phyloP scores from a whole-genome alignment of 2,329 filamentous ascomycete species.

The Aaosphaeria pasadenensis region DNA sequence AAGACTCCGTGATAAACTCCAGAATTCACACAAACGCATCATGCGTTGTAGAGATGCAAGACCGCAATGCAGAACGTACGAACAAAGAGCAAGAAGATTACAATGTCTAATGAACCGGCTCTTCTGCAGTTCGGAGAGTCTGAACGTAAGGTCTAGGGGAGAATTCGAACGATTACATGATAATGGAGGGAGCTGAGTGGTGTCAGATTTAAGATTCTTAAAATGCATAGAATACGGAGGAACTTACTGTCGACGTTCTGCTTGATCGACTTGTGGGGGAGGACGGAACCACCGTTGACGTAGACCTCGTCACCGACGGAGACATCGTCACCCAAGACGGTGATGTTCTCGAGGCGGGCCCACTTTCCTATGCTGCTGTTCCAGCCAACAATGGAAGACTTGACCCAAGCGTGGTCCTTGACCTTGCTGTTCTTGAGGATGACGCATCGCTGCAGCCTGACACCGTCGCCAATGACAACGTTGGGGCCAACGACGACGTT shows the following conservation, averaged over 20 bases:
- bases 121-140: neutral
- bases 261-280: constrained; percentile 99
- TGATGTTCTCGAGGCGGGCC: constrained; percentile 96
- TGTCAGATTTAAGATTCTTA: constrained; percentile 10
- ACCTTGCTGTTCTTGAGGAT: constrained; percentile 86
- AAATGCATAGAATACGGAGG: neutral
- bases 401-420: constrained; percentile 98
- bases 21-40: constrained; percentile 1
- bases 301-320: constrained; percentile 98
- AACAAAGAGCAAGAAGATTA: constrained; percentile 30
- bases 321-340: constrained; percentile 96
- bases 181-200: constrained; percentile 41
- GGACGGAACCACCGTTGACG: constrained; percentile 91
- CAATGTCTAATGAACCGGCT: constrained; percentile 1
- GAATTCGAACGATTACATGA: constrained; percentile 38
- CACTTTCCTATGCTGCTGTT: constrained; percentile 94
- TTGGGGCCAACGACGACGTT: constrained; percentile 95
- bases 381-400: constrained; percentile 98
- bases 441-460: constrained; percentile 89
- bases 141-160: neutral
- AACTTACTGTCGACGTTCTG: constrained; percentile 75
- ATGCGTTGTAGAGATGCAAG: constrained; percentile 6
- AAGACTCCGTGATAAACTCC: constrained; percentile 3
- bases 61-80: constrained; percentile 31
- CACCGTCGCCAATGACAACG: constrained; percentile 89